Evolutionary conservation across 768 basidiomycete genomes (phyloP), one percentile per base, ranked within the genome.

Genomic region (Auriculariales sp.): DNA sequence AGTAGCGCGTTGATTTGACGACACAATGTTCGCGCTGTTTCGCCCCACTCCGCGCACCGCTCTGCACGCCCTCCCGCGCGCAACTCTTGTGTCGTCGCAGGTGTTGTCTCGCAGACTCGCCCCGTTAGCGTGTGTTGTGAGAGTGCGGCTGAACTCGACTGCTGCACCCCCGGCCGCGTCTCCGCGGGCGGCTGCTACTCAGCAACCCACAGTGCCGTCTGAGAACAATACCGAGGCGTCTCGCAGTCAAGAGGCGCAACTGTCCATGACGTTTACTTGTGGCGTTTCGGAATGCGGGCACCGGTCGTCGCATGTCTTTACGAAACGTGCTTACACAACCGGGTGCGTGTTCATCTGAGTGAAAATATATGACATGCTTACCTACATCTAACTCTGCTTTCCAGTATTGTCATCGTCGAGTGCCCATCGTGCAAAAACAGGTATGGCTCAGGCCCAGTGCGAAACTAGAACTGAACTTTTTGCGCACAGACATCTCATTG

Each of bases 361-460:
- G n/a, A 12, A n/a, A 7, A n/a, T 17, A 36, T 19, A 12, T 36
- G n/a, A 5, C 14, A 39, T 22, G 36, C 17, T 9, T 9, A 7
- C 12, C 4, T n/a, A n/a, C 12, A 12, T 11, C 36, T n/a, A 9
- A 17, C 17, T 39, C 36, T 39, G 10, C 10, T 39, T 14, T 39
- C 12, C 39, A 44, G 39, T 4, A 80, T 97, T 47, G 93, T 98
- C 2, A 69, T 99, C 25, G 77, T 95, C 1, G 77, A 92, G 61
- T 99, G 94, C 66, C 92, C 93, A 1, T 75, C 75, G 12, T 99
- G 94, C 62, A 79, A 84, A 57, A 89, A 86, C 58, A 69, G 93
- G 86, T 90, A 60, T 48, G 79, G 65, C 28, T 51, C 52, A 22
- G 35, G 17, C 22, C 14, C 15, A 49, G 32, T 28, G n/a, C 3